Conservation (phyloP, 345 rosid species). For the Lumnitzera littorea region DNA sequence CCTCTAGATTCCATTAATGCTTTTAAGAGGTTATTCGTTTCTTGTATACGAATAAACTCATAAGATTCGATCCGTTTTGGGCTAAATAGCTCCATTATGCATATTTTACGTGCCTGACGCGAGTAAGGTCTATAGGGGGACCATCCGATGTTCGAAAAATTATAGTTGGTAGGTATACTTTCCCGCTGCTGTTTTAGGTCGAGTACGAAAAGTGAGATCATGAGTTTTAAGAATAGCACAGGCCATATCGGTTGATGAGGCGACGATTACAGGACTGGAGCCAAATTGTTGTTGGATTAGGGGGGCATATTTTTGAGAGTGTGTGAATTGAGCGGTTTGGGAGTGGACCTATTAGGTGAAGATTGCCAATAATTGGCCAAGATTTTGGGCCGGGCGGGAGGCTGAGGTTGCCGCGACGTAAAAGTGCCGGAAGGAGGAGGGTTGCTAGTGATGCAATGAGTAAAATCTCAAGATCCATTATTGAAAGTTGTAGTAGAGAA, state of each 20-base stretch:
- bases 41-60: constrained; percentile 43
- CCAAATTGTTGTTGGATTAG: constrained; percentile 45
- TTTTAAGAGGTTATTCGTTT: constrained; percentile 13
- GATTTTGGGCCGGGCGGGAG: constrained; percentile 44
- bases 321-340: constrained; percentile 45
- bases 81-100: constrained; percentile 38
- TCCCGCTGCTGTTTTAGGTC: constrained; percentile 45
- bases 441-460: constrained; percentile 19
- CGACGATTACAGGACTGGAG: constrained; percentile 37
- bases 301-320: constrained; percentile 37
- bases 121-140: constrained; percentile 46
- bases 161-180: constrained; percentile 49
- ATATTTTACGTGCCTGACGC: constrained; percentile 46
- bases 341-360: constrained; percentile 42
- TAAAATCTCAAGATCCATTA: neutral
- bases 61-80: constrained; percentile 33
- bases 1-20: constrained; percentile 11
- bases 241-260: constrained; percentile 44
- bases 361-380: constrained; percentile 60
- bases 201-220: constrained; percentile 23
- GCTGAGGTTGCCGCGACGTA: constrained; percentile 21
- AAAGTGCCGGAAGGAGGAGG: constrained; percentile 21
- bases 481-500: too few relatives aligned
- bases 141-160: constrained; percentile 43
- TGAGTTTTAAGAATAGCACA: constrained; percentile 34